phyloP scores from a whole-genome alignment of 2,329 filamentous ascomycete genomes.

The Alternaria brassicicola region DNA sequence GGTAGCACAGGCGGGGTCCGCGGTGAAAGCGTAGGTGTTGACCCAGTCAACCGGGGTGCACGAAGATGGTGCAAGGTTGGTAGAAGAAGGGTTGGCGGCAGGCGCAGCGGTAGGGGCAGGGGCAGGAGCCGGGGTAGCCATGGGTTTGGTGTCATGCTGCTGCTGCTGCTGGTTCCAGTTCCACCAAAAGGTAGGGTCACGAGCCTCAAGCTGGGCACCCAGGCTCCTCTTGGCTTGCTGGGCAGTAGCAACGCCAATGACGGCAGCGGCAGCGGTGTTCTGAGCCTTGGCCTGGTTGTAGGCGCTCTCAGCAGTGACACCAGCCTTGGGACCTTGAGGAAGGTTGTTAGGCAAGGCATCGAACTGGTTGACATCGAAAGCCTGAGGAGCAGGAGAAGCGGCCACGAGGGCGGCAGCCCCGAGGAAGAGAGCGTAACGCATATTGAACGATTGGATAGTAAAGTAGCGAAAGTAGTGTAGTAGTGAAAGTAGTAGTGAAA shows the following conservation, averaged over 20 bases:
- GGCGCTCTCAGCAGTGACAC: slow-evolving; percentile 14
- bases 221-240: slow-evolving; percentile 20
- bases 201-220: slow-evolving; percentile 5
- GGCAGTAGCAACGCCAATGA: slow-evolving; percentile 18
- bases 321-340: slow-evolving; percentile 25
- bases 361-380: slow-evolving; percentile 17
- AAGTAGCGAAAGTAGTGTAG: not conserved
- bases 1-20: slow-evolving; percentile 28
- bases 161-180: slow-evolving; percentile 8
- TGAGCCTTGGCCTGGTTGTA: slow-evolving; percentile 24
- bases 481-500: slow-evolving; percentile 8
- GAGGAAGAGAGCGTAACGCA: slow-evolving; percentile 30
- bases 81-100: slow-evolving; percentile 20
- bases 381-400: slow-evolving; percentile 30
- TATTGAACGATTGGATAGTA: slow-evolving; percentile 14
- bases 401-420: slow-evolving; percentile 31
- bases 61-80: slow-evolving; percentile 25
- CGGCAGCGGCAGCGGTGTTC: slow-evolving; percentile 19
- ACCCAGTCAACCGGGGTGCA: slow-evolving; percentile 30
- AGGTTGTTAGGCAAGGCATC: slow-evolving; percentile 11
- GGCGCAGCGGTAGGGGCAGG: slow-evolving; percentile 1
- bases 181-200: slow-evolving; percentile 10
- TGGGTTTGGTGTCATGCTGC: not conserved
- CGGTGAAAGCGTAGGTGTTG: slow-evolving; percentile 33
- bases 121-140: slow-evolving; percentile 1